Base-by-base conservation (phyloP, 2,329 filamentous ascomycete genomes). In the Zopfia rhizophila region DNA sequence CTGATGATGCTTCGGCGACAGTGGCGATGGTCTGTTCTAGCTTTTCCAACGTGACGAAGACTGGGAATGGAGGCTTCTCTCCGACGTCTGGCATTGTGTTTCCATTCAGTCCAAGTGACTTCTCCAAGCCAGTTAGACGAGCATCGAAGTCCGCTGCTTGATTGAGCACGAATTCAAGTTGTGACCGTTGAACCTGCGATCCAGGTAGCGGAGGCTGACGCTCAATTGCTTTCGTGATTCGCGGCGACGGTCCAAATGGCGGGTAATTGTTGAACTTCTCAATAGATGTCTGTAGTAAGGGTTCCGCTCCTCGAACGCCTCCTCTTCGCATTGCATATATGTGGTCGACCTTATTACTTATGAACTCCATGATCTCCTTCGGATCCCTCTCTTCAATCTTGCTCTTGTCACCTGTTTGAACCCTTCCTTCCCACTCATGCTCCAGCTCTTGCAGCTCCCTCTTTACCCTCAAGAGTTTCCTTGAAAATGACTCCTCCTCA, bases 81-180 rank as follows among this genome's bases (percentile, higher is more conserved):
- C 80, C 84, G 22, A 82, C 73, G 56, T 86, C 85, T 1, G 87
- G 82, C 55, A 89, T 78, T 8, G 84, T 81, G 0, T 86, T 84
- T 16, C 86, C 85, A 28, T 85, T 88, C 36, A 96, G 82, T 7
- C 94, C 94, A 19, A 99, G 82, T 1, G 86, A 83, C 56, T 85
- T 85, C 75, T 99, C 94, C 35, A 99, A 78, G 21, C 88, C 77
- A 3, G 87, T 77, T 14, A 99, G 82, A 4, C 94, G 85, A 21
- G 84, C 82, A 66, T 97, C 93, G 62, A 99, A 97, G 53, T 94
- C 89, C 17, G 92, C 90, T 5, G 90, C 88, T 69, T 91, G 89
- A 23, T 86, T 84, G 24, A 97, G 78, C 18, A 87, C 84, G 62
- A 90, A 87, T 7, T 75, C 68, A 14, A 73, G 50, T 23, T 72